These are phyloP conservation scores for Diaporthe sp. DNA, from an alignment of 2,329 filamentous ascomycete species.

Conservation along the genomic window DNA sequence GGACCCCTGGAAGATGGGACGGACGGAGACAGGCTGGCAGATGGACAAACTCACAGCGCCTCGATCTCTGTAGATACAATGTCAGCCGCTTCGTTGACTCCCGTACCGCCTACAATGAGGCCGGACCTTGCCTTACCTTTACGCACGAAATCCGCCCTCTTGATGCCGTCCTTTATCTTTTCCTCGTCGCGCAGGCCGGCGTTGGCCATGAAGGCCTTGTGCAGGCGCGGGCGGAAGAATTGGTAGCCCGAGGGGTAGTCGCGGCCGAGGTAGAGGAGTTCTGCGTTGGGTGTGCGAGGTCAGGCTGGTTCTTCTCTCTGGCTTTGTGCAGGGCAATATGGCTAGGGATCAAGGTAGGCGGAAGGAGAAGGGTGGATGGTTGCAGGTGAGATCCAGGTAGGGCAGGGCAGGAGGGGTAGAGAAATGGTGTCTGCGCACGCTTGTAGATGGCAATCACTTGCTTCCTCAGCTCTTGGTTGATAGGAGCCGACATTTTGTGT, in stretches of 20 bases:
- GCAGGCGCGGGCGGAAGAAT: slow-evolving; percentile 86
- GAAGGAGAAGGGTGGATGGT: background rate
- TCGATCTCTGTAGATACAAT: slow-evolving; percentile 78
- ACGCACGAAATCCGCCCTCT: slow-evolving; percentile 87
- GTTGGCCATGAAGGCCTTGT: slow-evolving; percentile 87
- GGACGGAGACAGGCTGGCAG: background rate
- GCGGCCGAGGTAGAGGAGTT: slow-evolving; percentile 85
- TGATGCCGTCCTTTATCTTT: slow-evolving; percentile 82
- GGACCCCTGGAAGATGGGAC: background rate
- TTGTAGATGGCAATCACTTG: slow-evolving; percentile 92
- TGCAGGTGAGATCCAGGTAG: background rate
- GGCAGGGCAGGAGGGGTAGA: background rate
- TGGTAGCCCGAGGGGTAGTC: slow-evolving; percentile 87
- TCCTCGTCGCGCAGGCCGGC: slow-evolving; percentile 78
- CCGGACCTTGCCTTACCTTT: slow-evolving; percentile 72
- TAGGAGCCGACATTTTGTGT: slow-evolving; percentile 48
- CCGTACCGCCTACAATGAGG: slow-evolving; percentile 26
- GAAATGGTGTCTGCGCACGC: slow-evolving; percentile 64
- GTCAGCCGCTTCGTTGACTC: background rate
- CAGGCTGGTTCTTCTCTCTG: background rate
- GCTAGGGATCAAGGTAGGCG: background rate
- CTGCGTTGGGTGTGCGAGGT: slow-evolving; percentile 57
- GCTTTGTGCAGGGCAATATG: background rate
- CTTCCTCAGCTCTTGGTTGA: slow-evolving; percentile 74
- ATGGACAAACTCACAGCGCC: slow-evolving; percentile 77